Base-by-base conservation (phyloP, 2,329 filamentous ascomycete genomes). In the Hypoxylon sp. region DNA sequence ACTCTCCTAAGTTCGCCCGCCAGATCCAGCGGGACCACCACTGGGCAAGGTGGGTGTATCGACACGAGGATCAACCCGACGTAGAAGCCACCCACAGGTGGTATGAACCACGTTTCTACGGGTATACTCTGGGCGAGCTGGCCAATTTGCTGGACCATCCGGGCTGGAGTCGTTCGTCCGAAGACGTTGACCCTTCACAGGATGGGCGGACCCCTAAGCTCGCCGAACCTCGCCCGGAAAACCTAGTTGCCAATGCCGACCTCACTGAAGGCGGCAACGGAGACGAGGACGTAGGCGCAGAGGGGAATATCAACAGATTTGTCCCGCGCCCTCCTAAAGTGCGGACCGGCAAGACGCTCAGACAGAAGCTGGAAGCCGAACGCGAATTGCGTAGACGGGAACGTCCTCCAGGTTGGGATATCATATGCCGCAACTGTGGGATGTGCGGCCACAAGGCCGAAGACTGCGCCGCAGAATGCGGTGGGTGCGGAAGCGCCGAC, bases 1-100 rank as follows among this genome's bases (percentile, higher is more conserved):
- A 50, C 46, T 20, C 46, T 2, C 46, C 46, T 3, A 50, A 50
- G 46, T 50, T 33, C 30, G 46, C 46, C n/a, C n/a, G 46, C 1
- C 46, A 50, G 28, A 30, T 50, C 28, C 46, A 50, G 18, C 46
- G 46, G 7, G 46, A 50, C 18, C 16, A 33, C 1, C 24, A 16
- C 9, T 50, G 46, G 46, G 9, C 20, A 1, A 16, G 5, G 6
- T 54, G 51, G 51, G n/a, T 4, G 4, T 45, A 54, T 14, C 38
- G 16, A 14, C n/a, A 32, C 16, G 0, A 1, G 26, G 51, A 28
- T 1, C 8, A 22, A 1, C 51, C 51, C n/a, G 38, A 45, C 2
- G 33, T 12, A 26, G 51, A 54, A 24, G 51, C 51, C 1, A 3
- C 1, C 2, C 33, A n/a, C 26, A 24, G 38, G 5, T 32, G n/a